Evolutionary conservation across 345 rosid species (phyloP), one percentile per base, ranked within the genome.

Genomic region (Turnera subulata): DNA sequence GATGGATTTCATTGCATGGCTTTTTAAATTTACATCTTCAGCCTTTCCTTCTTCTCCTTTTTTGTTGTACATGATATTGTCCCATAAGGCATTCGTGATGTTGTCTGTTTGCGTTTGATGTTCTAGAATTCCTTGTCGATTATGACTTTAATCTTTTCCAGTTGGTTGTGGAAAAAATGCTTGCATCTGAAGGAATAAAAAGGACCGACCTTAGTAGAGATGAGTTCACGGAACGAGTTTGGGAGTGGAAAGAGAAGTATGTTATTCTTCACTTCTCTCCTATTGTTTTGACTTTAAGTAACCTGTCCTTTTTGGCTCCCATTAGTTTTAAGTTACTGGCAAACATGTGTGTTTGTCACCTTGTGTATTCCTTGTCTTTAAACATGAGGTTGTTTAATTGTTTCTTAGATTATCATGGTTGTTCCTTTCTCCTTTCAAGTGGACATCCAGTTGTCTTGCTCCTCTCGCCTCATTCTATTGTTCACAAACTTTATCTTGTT

Each of bases 231-330:
- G 80, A 79, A 78, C 81, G 85, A 79, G 95, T 89, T 62, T 92
- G 96, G 98, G 91, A 92, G 62, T 92, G 98, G 98, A 89, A 92
- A 69, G 91, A 83, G 62, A 89, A 92, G 98, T 92, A 92, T 66
- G 64, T 54, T n/a, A 66, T 71, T 61, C 60, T 57, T n/a, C 51
- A 49, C 46, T 44, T 43, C 52, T 38, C 46, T 49, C 51, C 18
- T 40, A n/a, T 37, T 35, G 0, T 45, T 58, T 45, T 18, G 53
- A 12, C 38, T 20, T 39, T 32, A 12, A 11, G 45, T 69, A 6
- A 32, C 40, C 47, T 49, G 17, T 25, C 17, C n/a, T 33, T n/a
- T 29, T 29, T 29, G 35, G 8, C 35, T 29, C 8, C 5, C 35
- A 3, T 29, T 29, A 29, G 4, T 29, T 29, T 29, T 4, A 4